Evolutionary conservation across 345 rosid genomes (phyloP).

Genomic region (Geranium brycei): DNA sequence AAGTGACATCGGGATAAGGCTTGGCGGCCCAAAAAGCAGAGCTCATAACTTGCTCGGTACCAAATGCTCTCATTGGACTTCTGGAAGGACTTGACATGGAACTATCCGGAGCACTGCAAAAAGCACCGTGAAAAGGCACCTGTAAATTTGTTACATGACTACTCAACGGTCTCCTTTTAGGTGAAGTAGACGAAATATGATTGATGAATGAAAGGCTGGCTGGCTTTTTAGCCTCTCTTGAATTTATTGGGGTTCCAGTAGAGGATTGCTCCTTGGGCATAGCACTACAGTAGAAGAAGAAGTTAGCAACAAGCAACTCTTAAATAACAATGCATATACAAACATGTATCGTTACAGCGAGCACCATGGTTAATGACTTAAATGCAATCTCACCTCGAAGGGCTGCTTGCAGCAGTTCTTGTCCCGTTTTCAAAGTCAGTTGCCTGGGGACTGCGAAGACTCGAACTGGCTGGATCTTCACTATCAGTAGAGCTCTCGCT

Average conservation of each 20-base stretch:
- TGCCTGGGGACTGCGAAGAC: conserved; percentile 52
- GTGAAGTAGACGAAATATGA: conserved; percentile 50
- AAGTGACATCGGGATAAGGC: conserved; percentile 56
- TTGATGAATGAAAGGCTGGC: conserved; percentile 30
- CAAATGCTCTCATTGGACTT: conserved; percentile 77
- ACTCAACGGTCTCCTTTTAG: conserved; percentile 42
- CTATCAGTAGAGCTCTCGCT: conserved; percentile 56
- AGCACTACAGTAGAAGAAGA: conserved; percentile 17
- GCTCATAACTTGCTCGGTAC: conserved; percentile 55
- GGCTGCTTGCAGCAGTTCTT: conserved; percentile 40
- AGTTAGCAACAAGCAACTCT: background rate
- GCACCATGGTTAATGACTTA: conserved; percentile 6
- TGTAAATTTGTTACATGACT: conserved; percentile 56
- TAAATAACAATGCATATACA: background rate
- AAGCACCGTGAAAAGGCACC: conserved; percentile 50
- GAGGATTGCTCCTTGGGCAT: conserved; percentile 44
- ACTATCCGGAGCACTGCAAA: conserved; percentile 84
- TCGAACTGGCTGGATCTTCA: conserved; percentile 50
- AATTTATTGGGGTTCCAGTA: conserved; percentile 22
- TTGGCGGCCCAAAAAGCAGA: conserved; percentile 58
- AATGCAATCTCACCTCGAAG: conserved; percentile 42
- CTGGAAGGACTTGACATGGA: conserved; percentile 97
- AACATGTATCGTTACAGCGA: background rate
- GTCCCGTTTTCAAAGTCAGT: conserved; percentile 61
- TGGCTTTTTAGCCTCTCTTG: conserved; percentile 58